Evolutionary conservation across 805 yeast species (phyloP), one percentile per base, ranked within the genome.

Genomic region (Ogataea pignaliae): DNA sequence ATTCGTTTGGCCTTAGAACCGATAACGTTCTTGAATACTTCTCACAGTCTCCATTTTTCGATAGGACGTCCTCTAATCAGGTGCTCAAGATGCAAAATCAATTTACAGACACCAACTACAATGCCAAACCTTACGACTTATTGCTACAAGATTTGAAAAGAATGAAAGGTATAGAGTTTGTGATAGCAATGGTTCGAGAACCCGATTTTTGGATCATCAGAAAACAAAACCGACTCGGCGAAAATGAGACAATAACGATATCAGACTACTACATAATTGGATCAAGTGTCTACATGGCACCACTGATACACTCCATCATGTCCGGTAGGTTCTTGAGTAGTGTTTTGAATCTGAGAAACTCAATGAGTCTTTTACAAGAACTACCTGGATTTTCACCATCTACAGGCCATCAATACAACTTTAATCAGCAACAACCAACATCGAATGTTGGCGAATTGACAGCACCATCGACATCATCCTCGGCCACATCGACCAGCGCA

Each of bases 61-160:
- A 91, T 61, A 76, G 97, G 52, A 81, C 95, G 1, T 85, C 97
- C 37, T 93, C 89, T 64, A 93, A 93, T 63, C 98, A 91, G 66
- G 93, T 88, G 28, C 76, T 95, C 36, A 86, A 86, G 64, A 93
- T 93, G 99, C 99, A 93, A 61, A 77, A 84, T 47, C 97, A 90
- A 63, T 90, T 83, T 73, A 84, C 82, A 41, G 78, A 73, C 36
- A 43, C 52, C 15, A 66, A 72, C 45, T 61, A 68, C 36, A 63
- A 63, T 43, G 61, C 56, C 42, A 49, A 59, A 26, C 62, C 66
- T 26, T 65, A 63, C 43, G 59, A 60, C 15, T 16, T 48, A 40
- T 46, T 63, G 13, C 61, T 69, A 28, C 67, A 56, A 26, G 88
- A 85, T 55, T 72, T 93, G 47, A 64, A 70, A 42, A 86, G 85